Conservation (phyloP, 2,329 filamentous ascomycete genomes). For the Beauveria brongniartii region DNA sequence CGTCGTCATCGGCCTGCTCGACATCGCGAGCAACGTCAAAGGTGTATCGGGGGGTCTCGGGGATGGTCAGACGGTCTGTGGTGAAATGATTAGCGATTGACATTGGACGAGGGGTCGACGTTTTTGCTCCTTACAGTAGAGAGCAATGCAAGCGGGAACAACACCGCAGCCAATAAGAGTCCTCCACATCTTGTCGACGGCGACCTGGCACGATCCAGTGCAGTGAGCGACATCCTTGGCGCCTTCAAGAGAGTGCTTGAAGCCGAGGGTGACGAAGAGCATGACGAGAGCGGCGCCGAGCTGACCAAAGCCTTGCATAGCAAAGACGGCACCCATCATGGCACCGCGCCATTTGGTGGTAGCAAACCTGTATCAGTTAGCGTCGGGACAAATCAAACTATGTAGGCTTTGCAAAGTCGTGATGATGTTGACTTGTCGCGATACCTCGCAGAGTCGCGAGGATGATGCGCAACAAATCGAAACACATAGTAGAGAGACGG, state of each 20-base stretch:
- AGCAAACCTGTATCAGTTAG: conserved; percentile 40
- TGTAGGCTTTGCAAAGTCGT: too few species aligned
- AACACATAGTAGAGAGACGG: too few species aligned
- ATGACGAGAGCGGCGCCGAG: conserved; percentile 68
- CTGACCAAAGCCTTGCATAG: conserved; percentile 81
- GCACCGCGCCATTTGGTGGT: conserved; percentile 79
- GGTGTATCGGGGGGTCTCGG: conserved; percentile 81
- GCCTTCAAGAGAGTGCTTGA: conserved; percentile 53
- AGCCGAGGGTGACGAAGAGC: conserved; percentile 64
- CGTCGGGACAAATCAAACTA: too few species aligned
- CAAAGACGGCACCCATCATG: conserved; percentile 82
- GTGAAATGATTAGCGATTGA: neutral
- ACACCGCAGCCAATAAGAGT: conserved; percentile 73
- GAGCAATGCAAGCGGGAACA: conserved; percentile 69
- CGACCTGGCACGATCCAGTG: conserved; percentile 26
- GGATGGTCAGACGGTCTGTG: conserved; percentile 62
- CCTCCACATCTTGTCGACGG: conserved; percentile 82
- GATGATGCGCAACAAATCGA: too few species aligned
- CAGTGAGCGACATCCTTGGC: conserved; percentile 48
- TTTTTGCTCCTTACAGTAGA: conserved; percentile 50
- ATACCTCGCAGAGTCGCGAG: too few species aligned
- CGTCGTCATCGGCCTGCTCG: conserved; percentile 64
- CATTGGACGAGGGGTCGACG: neutral
- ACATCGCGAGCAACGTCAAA: conserved; percentile 73
- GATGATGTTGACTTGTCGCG: too few species aligned